Percentiles rank a stretch among this genome's conserved stretches.
Evolutionary conservation across 2,329 filamentous ascomycete genomes (phyloP).

Genomic region (Paraphoma chrysanthemicola): DNA sequence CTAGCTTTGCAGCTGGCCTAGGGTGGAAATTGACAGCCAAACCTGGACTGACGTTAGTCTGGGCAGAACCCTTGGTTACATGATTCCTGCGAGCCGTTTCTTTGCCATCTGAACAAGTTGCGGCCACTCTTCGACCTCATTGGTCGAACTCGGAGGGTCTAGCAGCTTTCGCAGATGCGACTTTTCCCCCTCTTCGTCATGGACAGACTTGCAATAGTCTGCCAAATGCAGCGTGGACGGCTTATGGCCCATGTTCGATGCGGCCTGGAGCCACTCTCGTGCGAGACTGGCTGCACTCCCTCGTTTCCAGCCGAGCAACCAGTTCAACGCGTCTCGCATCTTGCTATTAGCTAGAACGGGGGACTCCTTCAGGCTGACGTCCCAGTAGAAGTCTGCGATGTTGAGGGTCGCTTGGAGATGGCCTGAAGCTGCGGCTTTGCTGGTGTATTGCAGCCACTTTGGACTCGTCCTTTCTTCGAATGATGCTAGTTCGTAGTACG

Average conservation of each 20-base stretch:
- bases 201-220: conserved; percentile 20
- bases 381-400: conserved; percentile 50
- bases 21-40: no score
- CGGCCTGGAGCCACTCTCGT: conserved; percentile 39
- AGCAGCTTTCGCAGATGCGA: conserved; percentile 20
- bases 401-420: conserved; percentile 47
- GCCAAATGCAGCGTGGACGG: conserved; percentile 35
- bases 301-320: conserved; percentile 29
- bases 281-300: conserved; percentile 25
- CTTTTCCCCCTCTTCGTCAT: conserved; percentile 21
- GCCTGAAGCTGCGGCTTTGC: conserved; percentile 53
- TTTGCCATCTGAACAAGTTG: conserved; percentile 29
- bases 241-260: conserved; percentile 37
- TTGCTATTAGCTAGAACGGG: conserved; percentile 10
- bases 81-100: conserved; percentile 21
- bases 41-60: no score
- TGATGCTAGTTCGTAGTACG: conserved; percentile 47
- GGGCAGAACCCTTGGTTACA: neutral
- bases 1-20: no score
- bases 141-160: conserved; percentile 17
- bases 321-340: conserved; percentile 27
- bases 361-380: conserved; percentile 33
- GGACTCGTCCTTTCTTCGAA: conserved; percentile 33
- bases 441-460: conserved; percentile 53
- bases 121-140: conserved; percentile 34